phyloP scores from a whole-genome alignment of 495 filamentous ascomycete genomes.

The Daldinia grandis region DNA sequence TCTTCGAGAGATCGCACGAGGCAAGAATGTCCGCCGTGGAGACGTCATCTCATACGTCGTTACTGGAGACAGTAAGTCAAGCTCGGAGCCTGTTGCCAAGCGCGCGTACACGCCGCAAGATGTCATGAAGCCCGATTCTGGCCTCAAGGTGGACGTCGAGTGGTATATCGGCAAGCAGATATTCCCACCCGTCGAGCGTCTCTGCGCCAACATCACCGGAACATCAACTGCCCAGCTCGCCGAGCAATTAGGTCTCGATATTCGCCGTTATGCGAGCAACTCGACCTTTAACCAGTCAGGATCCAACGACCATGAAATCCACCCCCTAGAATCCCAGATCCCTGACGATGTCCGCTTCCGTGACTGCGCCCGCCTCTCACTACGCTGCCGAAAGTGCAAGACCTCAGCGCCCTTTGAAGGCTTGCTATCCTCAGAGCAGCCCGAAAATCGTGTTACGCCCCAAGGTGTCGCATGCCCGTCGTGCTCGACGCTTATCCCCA shows the following conservation, averaged over 20 bases:
- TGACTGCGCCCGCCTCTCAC: conserved; percentile 72
- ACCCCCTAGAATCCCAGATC: conserved; percentile 91
- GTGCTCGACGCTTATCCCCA: conserved; percentile 66
- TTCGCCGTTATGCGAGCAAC: conserved; percentile 80
- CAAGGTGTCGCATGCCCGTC: conserved; percentile 79
- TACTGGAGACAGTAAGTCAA: conserved; percentile 76
- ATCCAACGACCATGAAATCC: conserved; percentile 72
- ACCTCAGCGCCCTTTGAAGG: conserved; percentile 77
- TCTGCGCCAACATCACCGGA: conserved; percentile 93
- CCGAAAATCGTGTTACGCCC: conserved; percentile 64
- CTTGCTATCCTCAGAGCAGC: conserved; percentile 51
- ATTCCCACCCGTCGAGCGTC: conserved; percentile 96
- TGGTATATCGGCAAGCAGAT: conserved; percentile 99
- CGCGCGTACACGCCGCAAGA: conserved; percentile 88
- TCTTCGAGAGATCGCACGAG: conserved; percentile 83
- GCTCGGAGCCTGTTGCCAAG: conserved; percentile 79
- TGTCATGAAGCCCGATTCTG: conserved; percentile 76
- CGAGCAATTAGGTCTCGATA: conserved; percentile 91
- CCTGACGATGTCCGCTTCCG: conserved; percentile 87
- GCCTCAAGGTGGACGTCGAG: conserved; percentile 84
- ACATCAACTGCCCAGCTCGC: conserved; percentile 89
- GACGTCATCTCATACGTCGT: conserved; percentile 97
- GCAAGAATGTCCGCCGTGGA: conserved; percentile 86
- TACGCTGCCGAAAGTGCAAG: conserved; percentile 86
- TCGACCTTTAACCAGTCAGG: conserved; percentile 57